Evolutionary conservation across 2,329 filamentous ascomycete species (phyloP), one percentile per base, ranked within the genome.

Genomic region (Pseudopithomyces chartarum): DNA sequence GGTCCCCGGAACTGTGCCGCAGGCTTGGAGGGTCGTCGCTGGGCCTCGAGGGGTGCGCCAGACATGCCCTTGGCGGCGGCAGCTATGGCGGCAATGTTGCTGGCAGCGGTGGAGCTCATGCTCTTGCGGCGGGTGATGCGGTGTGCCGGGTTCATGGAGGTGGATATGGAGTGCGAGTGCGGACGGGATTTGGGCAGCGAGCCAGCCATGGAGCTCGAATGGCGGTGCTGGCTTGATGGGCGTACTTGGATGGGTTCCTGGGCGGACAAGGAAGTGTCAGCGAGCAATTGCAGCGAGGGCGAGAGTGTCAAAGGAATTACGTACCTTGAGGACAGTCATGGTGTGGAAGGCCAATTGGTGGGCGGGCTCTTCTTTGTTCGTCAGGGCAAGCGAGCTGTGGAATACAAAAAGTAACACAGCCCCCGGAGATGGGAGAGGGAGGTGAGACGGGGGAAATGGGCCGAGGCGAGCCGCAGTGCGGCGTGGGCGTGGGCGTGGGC

Each of bases 81-180:
- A 32, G 90, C 89, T 60, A 94, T 81, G 52, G 90, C 91, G 17
- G 90, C 88, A 44, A 90, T 86, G 77, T 90, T 93, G 75, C 85
- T 84, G 46, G 83, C 84, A 45, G 88, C 85, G 62, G 87, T 89
- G 59, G 91, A 92, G 73, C 86, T 87, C 73, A 96, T 92, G 79
- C 93, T 97, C 85, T 98, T 98, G 69, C 95, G 87, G 70, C 94
- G 91, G 67, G 91, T 92, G 65, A 98, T 87, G 67, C 95, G 90
- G 77, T 97, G 90, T 75, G 87, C 88, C 67, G 88, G 80, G 80
- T 93, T 94, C 71, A 93, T 85, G 56, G 90, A 87, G 66, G 87
- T 85, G 54, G 93, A 89, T 66, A 92, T 82, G 56, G 91, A 94
- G 77, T 95, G 90, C 48, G 91, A 91, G 80, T 92, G 91, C 67